Base-by-base conservation (phyloP, 495 filamentous ascomycete genomes). In the Aspergillus olivimuriae region DNA sequence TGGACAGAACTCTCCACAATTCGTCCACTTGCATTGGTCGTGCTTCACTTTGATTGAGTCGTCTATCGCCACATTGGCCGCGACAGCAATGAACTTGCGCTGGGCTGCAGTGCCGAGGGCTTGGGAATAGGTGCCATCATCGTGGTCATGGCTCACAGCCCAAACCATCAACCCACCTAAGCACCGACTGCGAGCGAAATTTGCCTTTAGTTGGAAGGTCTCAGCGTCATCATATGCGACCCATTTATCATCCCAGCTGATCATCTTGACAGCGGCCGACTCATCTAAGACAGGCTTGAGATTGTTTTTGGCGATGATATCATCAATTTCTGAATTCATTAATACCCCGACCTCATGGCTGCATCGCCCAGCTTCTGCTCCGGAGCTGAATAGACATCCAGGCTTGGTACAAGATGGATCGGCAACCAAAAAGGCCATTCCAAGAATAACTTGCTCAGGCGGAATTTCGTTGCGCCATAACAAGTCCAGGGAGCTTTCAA, bases 401-500 rank as follows among this genome's bases (percentile, higher is more conserved):
- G 40, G 40, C 26, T 19, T 9, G 30, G 32, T 34, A 17, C 40
- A 42, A 11, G 4, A 20, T 21, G 40, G 40, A 34, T 42, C 40
- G 8, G 32, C 4, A 3, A 42, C 8, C 7, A 30, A 32, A 22
- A 42, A 42, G 7, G n/a, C 32, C 15, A 44, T 20, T 3, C 41
- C 41, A 15, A 44, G 12, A n/a, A 26, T 37, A 5, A 44, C 41
- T n/a, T 5, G 14, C 2, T 11, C 7, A 1, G 41, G 32, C n/a
- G 17, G 14, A 3, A 44, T 11, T 3, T 44, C 12, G 33, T 44
- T 44, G 11, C 41, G 16, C 33, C 33, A 44, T 15, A 44, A 19
- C 5, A 82, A 65, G 9, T 78, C 53, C 0, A 73, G 16, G 0
- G 60, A 63, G 1, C 48, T 12, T 11, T 76, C 45, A 41, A 82